Evolutionary conservation across 257 asterid species (phyloP), one percentile per base, ranked within the genome.

Genomic region (Solanum infundibuliforme): DNA sequence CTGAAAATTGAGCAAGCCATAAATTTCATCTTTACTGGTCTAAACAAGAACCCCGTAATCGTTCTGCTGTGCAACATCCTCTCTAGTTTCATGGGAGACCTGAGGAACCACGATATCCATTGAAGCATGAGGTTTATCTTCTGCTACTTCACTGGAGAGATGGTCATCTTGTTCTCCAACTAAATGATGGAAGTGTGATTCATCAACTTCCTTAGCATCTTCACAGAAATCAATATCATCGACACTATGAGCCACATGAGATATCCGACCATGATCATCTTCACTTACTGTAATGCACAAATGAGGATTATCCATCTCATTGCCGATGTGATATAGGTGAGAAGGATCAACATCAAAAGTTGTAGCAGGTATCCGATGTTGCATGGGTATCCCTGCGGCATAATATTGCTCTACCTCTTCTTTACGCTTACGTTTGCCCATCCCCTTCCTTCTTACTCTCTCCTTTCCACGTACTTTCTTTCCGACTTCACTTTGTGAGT

Each of bases 381-480:
- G 94, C 68, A 90, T 74, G 58, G 88, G 86, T 85, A 87, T 68
- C 86, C 65, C 81, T 13, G 90, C 85, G 12, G 90, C 87, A 74
- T 91, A 94, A 87, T 87, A 93, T 41, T 93, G 94, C 65, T 92
- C 95, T 0, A 90, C 79, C 20, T 95, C 98, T 12, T 96, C 98
- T 90, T 95, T 96, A 88, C 92, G 90, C 91, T 92, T 94, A 62
- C 99, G 98, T 87, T 97, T 97, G 38, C 91, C 93, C 65, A 84
- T 83, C 34, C 93, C 92, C 91, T 93, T 95, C 91, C 99, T 94
- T 88, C 99, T 92, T 85, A 97, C 95, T 89, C 95, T 91, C 89
- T 95, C 98, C 91, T 97, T 97, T 65, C 98, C 98, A 87, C 99
- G 90, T 55, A 79, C 88, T 89, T 87, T 92, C 91, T 94, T 95